phyloP scores from a whole-genome alignment of 371 early-diverging fungal species.

The Phascolomyces articulosus region DNA sequence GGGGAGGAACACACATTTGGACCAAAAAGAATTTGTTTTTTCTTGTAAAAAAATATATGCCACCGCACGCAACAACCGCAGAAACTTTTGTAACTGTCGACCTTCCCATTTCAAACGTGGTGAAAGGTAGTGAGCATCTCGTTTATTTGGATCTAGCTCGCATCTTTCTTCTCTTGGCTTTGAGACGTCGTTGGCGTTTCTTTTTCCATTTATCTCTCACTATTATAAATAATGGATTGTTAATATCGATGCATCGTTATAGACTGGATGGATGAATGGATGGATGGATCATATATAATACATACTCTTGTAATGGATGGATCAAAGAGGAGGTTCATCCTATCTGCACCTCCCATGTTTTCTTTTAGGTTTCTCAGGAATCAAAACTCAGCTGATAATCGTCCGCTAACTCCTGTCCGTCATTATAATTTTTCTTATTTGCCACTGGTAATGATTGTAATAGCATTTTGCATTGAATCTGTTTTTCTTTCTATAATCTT shows the following conservation, averaged over 20 bases:
- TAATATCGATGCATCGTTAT: background rate
- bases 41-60: background rate
- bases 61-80: background rate
- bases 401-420: no score
- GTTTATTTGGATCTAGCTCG: slow-evolving; percentile 41
- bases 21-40: background rate
- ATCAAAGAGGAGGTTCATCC: no score
- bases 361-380: no score
- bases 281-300: background rate
- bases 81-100: slow-evolving; percentile 9
- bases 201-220: slow-evolving; percentile 24
- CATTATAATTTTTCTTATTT: no score
- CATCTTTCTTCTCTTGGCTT: slow-evolving; percentile 46
- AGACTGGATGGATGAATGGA: slow-evolving; percentile 20
- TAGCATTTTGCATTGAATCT: no score
- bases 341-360: no score
- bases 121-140: background rate
- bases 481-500: no score
- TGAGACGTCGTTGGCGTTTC: slow-evolving; percentile 41
- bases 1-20: background rate
- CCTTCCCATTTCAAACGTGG: slow-evolving; percentile 9
- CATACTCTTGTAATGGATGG: no score
- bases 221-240: background rate
- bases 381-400: no score
- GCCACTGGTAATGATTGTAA: no score